Base-by-base conservation (phyloP, 2,329 filamentous ascomycete genomes). In the Trichophyton verrucosum region DNA sequence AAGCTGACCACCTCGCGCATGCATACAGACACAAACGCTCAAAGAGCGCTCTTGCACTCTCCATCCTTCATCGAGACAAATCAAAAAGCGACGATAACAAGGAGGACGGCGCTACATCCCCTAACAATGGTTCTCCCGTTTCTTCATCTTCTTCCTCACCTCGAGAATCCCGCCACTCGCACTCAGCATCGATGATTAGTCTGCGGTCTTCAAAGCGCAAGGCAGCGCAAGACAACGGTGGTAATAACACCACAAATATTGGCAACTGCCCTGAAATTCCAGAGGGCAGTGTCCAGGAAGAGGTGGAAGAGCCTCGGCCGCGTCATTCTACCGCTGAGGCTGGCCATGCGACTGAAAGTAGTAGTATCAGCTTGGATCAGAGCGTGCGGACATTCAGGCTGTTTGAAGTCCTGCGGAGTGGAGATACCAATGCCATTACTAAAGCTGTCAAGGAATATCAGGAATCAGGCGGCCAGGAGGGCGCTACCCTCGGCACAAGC, bases 301-400 rank as follows among this genome's bases (percentile, higher is more conserved):
- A 62, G 61, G 61, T 60, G 42, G 68, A 68, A 40, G 64, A 61
- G 58, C 68, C 63, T 61, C 74, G 20, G 9, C 44, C 68, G 62
- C 74, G 68, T 68, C 68, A 67, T 61, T 71, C 67, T 63, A 72
- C 62, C 70, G 67, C 59, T 68, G 64, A 62, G 69, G 63, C 69
- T 64, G 67, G 69, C 62, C 66, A 71, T 68, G 38, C 42, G 7
- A 69, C 60, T 66, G 68, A 65, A 7, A 30, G 5, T 33, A 70
- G 68, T 64, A 70, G 68, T 64, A 73, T 77, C 64, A 85, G 84
- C 24, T 88, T 99, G 62, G 91, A 99, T 71, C 91, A 96, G 74
- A 96, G 92, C 0, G 90, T 99, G 59, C 85, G 88, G 70, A 91
- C 95, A 66, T 99, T 99, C 74, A 86, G 91, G 66, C 84, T 96